Evolutionary conservation across 331 rosid species (phyloP), one percentile per base, ranked within the genome.

Genomic region (Malus hybrid): DNA sequence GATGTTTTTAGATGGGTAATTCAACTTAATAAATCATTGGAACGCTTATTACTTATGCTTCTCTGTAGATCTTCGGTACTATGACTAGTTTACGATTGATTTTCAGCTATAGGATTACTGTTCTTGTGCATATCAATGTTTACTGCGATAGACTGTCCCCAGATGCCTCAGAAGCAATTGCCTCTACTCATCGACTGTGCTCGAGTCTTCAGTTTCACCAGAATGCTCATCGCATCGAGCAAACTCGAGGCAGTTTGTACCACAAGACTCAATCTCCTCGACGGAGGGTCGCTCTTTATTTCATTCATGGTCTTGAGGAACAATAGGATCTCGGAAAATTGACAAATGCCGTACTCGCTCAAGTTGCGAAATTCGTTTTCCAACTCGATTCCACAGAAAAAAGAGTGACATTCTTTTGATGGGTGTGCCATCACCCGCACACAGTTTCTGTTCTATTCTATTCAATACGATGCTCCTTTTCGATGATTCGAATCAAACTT

Each of bases 211-310:
- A 85, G 80, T 89, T 93, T 88, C 85, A 93, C 3, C 10, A 97
- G 90, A 84, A 91, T 88, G 16, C 87, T 88, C 12, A 88, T 88
- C 18, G 83, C 89, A 82, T 87, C 77, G 42, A 91, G 90, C 89
- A 88, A 86, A 78, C 89, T 87, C 42, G 96, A 93, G 13, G 96
- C 86, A 74, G 91, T 89, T 77, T 91, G 91, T n/a, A 91, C 90
- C 72, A 87, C 55, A 48, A 14, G 55, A 48, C 55, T 82, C 73
- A 89, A 36, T 74, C 69, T 84, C 64, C 82, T 87, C 2, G 86
- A 29, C 0, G 90, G 81, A 71, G 83, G 80, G 44, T 81, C 80
- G 4, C 83, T 87, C 50, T 80, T 86, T 18, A 82, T 61, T 24
- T 88, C 71, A 73, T 65, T 86, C 75, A 56, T 72, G 24, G 79